Evolutionary conservation across 805 yeast species (phyloP).

Genomic region (Metschnikowia bowlesiae): DNA sequence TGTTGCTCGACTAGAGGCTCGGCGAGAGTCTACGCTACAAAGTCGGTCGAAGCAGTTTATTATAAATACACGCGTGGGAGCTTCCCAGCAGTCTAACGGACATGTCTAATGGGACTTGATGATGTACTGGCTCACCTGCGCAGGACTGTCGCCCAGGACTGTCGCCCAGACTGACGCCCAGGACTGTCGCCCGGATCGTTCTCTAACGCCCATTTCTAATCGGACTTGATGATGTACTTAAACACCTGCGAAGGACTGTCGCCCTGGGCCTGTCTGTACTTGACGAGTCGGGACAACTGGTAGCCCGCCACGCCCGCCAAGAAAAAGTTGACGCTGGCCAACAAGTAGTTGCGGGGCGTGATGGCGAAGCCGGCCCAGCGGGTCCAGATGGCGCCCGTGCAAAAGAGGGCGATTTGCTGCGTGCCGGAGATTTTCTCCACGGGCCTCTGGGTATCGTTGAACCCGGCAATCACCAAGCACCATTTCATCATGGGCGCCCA

Average conservation of each 20-base stretch:
- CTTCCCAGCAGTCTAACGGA: neutral
- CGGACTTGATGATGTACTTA: constrained; percentile 51
- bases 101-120: constrained; percentile 20
- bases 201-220: neutral
- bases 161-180: constrained; percentile 50
- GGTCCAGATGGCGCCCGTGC: constrained; percentile 96
- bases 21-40: neutral
- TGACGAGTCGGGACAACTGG: constrained; percentile 69
- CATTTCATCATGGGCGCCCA: constrained; percentile 77
- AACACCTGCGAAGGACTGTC: constrained; percentile 55
- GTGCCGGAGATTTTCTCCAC: constrained; percentile 89
- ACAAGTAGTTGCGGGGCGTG: constrained; percentile 75
- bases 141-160: constrained; percentile 57
- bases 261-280: constrained; percentile 62
- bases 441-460: constrained; percentile 82
- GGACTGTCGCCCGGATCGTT: constrained; percentile 37
- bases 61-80: constrained; percentile 1
- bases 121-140: constrained; percentile 56
- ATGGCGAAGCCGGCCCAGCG: constrained; percentile 93
- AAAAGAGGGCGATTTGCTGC: constrained; percentile 78
- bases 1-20: neutral
- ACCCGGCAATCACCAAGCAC: constrained; percentile 89
- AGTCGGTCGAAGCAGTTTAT: neutral
- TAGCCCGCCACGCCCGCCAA: constrained; percentile 84
- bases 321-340: constrained; percentile 94